Evolutionary conservation across 306 rosid species (phyloP), one percentile per base, ranked within the genome.

Genomic region (Lagenaria siceraria): DNA sequence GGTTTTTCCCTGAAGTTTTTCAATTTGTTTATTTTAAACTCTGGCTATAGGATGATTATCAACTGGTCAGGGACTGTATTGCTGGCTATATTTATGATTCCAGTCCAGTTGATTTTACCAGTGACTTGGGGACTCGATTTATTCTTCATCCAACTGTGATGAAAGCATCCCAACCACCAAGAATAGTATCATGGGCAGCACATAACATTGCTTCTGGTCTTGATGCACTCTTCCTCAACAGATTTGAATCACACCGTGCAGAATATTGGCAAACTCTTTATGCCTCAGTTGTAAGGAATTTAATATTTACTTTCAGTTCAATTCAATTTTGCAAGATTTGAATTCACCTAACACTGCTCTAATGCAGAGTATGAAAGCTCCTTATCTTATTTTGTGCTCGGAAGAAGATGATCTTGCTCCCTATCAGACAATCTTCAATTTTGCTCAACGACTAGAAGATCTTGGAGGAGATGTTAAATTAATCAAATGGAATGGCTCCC

Each of bases 31-130:
- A 36, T 62, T 66, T 4, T 27, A 5, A 31, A 29, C 21, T 55
- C 54, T 76, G 79, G 48, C 77, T 73, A 29, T 55, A 95, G 99
- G 90, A 83, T 82, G 98, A 84, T 73, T 88, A 84, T 83, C 88
- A 75, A 84, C 86, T 92, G 72, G 97, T 95, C 78, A 88, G 88
- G 80, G 92, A 92, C 81, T 95, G 88, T 81, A 84, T 90, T 70
- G 88, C 93, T 76, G 97, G 98, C 80, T 81, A 87, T 76, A 95
- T 95, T 74, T 95, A 89, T 80, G 99, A 95, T 83, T 95, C 99
- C 77, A 86, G 98, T 87, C 99, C 99, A 27, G 91, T 92, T 84
- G 98, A 96, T 87, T 96, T 92, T 82, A 92, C 97, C 81, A 88
- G 99, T 76, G 96, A 95, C 88, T 65, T 95, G 82, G 99, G 98